Conservation (phyloP, 1,284 basidiomycete genomes). For the Pseudozyma flocculosa region DNA sequence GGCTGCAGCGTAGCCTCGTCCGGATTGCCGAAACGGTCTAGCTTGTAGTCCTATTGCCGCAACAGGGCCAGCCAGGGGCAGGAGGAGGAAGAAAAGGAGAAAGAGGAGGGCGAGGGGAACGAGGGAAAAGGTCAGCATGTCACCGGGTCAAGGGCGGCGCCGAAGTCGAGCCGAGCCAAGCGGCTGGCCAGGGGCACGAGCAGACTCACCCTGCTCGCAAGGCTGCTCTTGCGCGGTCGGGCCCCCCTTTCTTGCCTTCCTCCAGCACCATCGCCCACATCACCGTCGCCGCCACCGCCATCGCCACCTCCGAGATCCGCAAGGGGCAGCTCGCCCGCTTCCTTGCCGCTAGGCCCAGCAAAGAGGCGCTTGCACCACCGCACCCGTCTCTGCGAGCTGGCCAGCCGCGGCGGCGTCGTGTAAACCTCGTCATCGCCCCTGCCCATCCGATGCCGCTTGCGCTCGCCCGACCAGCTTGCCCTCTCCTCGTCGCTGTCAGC, state of each 20-base stretch:
- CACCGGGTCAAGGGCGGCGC: neutral
- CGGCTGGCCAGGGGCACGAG: no score
- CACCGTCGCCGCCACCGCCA: neutral
- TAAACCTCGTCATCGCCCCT: conserved; percentile 3
- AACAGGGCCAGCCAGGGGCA: neutral
- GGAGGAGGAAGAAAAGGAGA: neutral
- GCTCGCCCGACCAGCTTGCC: no score
- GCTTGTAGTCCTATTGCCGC: neutral
- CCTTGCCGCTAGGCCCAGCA: neutral
- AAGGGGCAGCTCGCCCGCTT: no score
- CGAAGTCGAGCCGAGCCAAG: neutral
- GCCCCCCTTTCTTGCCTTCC: neutral
- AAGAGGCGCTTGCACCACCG: neutral
- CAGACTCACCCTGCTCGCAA: neutral
- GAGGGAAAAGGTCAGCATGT: neutral
- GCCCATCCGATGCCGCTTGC: neutral
- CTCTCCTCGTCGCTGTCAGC: neutral
- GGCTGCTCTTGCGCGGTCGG: neutral
- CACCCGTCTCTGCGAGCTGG: neutral
- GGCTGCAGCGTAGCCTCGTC: neutral
- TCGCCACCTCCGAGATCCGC: no score
- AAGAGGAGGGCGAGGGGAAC: neutral
- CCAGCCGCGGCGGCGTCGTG: conserved; percentile 2
- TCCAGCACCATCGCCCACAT: neutral
- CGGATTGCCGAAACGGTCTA: conserved; percentile 1